Evolutionary conservation across 208 protist genomes (phyloP).

Genomic region (Angomonas deanei): DNA sequence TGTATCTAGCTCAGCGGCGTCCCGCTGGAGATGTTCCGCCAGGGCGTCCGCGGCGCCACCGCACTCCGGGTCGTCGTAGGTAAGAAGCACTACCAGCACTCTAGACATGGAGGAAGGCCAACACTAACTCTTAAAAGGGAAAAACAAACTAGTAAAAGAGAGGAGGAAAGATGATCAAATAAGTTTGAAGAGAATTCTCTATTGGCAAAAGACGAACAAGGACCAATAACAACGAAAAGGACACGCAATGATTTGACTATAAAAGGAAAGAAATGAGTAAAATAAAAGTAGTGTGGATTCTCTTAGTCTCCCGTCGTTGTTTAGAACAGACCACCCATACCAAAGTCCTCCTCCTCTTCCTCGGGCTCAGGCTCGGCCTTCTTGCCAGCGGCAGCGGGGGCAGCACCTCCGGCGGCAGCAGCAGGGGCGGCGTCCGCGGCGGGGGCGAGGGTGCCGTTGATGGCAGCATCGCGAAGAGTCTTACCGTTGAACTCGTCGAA

Average conservation of each 20-base stretch:
- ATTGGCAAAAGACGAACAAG: background rate
- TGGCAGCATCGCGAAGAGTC: conserved; percentile 88
- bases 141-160: conserved; percentile 9
- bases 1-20: conserved; percentile 30
- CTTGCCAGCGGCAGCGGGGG: conserved; percentile 33
- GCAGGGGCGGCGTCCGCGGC: conserved; percentile 47
- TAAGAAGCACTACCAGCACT: conserved; percentile 60
- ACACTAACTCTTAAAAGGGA: conserved; percentile 5
- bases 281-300: background rate
- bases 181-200: background rate
- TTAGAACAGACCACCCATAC: conserved; percentile 85
- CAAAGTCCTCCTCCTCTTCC: conserved; percentile 83
- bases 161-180: background rate
- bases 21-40: conserved; percentile 71
- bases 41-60: conserved; percentile 80
- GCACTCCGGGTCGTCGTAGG: conserved; percentile 86
- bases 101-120: conserved; percentile 25
- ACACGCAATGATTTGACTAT: too few species aligned
- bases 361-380: conserved; percentile 58
- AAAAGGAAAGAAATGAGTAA: too few species aligned
- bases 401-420: conserved; percentile 29
- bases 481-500: conserved; percentile 79
- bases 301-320: background rate
- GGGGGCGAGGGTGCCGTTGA: conserved; percentile 73
- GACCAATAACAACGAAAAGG: background rate